phyloP scores from a whole-genome alignment of 1,284 basidiomycete genomes.

The Austropuccinia psidii region DNA sequence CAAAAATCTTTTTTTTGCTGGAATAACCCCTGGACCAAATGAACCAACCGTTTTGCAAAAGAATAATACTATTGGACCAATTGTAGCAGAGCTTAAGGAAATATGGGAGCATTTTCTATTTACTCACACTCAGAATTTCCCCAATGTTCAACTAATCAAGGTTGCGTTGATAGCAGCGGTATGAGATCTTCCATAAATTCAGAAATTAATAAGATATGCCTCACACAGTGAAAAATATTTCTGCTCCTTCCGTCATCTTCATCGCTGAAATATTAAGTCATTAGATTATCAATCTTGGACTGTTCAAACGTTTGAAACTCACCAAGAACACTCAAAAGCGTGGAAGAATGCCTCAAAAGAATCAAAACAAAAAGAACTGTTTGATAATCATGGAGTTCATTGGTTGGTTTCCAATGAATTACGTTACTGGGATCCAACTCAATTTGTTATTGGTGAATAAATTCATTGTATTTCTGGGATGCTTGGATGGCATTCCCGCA shows the following conservation, averaged over 20 bases:
- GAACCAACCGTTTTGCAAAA: too few relatives aligned
- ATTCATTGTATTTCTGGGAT: not conserved
- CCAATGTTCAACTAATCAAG: not conserved
- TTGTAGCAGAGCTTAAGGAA: not conserved
- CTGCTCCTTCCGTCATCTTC: not conserved
- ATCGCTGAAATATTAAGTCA: not conserved
- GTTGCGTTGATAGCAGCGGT: not conserved
- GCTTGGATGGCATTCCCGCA: not conserved
- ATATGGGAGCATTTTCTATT: not conserved
- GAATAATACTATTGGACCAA: not conserved
- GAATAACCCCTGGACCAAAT: too few relatives aligned
- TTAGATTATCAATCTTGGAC: not conserved
- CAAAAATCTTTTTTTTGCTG: too few relatives aligned
- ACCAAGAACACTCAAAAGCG: not conserved
- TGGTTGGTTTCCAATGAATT: too few relatives aligned
- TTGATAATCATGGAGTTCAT: not conserved
- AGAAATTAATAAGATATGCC: not conserved
- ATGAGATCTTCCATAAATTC: not conserved
- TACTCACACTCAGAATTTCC: not conserved
- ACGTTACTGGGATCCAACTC: not conserved
- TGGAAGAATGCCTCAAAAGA: not conserved
- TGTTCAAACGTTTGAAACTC: not conserved
- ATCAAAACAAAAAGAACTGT: not conserved
- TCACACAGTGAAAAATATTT: not conserved
- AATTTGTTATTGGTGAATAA: not conserved